Evolutionary conservation across 2,329 filamentous ascomycete species (phyloP).

Genomic region (Paecilomyces variotii): DNA sequence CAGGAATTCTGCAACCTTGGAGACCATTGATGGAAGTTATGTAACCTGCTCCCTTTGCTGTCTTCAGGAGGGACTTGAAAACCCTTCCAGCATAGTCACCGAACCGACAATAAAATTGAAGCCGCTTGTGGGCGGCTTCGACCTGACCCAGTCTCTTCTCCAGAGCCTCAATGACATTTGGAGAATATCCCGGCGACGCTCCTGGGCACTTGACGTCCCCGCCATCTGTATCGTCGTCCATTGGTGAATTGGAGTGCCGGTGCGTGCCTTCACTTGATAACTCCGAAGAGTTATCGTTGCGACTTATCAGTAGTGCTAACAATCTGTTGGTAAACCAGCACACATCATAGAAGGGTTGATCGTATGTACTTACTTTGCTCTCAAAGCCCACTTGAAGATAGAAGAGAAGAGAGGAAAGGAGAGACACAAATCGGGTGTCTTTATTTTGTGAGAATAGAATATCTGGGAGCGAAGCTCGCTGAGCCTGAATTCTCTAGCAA

Average conservation of each 20-base stretch:
- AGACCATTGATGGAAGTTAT: not conserved
- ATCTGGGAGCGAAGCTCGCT: too few relatives aligned
- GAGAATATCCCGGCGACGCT: not conserved
- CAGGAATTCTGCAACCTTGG: not conserved
- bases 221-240: not conserved
- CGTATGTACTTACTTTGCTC: not conserved
- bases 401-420: not conserved
- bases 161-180: not conserved
- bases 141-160: not conserved
- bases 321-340: not conserved
- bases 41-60: not conserved
- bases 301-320: not conserved
- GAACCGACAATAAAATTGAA: not conserved
- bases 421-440: not conserved
- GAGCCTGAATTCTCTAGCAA: too few relatives aligned
- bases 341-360: not conserved
- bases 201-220: not conserved
- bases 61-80: not conserved
- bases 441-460: too few relatives aligned
- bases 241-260: not conserved
- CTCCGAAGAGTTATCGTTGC: not conserved
- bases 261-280: not conserved
- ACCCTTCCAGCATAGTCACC: not conserved
- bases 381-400: not conserved
- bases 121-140: not conserved